Base-by-base conservation (phyloP, 805 yeast species). In the Nakazawaea peltata region DNA sequence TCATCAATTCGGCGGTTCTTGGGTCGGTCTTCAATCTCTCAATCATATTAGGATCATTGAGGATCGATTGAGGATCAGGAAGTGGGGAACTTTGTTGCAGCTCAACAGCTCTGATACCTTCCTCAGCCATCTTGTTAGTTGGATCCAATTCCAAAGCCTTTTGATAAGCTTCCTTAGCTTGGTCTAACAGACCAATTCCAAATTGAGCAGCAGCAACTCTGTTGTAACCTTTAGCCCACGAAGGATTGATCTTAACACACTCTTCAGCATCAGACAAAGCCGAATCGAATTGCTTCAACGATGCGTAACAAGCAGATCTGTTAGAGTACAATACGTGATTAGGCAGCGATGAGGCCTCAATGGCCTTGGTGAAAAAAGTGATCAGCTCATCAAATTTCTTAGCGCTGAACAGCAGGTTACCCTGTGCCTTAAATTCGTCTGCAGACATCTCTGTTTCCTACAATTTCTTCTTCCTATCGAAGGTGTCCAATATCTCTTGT, bases 191-290 rank as follows among this genome's bases (percentile, higher is more conserved):
- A 13, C 86, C 86, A 41, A 82, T 64, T n/a, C 98, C 98, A 50
- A 69, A 80, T 33, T 80, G 75, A 22, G 98, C 98, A 44, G 97
- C 88, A 41, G 85, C 99, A 25, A 82, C 81, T 60, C 99, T 79
- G 51, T 78, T 82, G 67, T 82, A 84, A 32, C 97, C 98, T 61
- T 92, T 92, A 16, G 96, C 87, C 97, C 97, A 92, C 2, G 80
- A 45, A 12, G 87, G 79, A 44, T 83, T 85, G 60, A 87, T 77
- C 49, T 74, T 70, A 36, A 82, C 77, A 61, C 95, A 82, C 51
- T 81, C 74, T 40, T 83, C 71, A 13, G 97, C 98, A 57, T 92
- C 98, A 30, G 67, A 64, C 41, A 86, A 65, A 3, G 97, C 98
- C 41, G 77, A 63, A 16, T 56, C 57, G 51, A 78, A 92, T 49